A percentile compares a stretch with the other conserved stretches of the same genome.
These are phyloP conservation scores for Balansia obtecta DNA, from an alignment of 2,329 filamentous ascomycete species.

Conservation along the genomic window DNA sequence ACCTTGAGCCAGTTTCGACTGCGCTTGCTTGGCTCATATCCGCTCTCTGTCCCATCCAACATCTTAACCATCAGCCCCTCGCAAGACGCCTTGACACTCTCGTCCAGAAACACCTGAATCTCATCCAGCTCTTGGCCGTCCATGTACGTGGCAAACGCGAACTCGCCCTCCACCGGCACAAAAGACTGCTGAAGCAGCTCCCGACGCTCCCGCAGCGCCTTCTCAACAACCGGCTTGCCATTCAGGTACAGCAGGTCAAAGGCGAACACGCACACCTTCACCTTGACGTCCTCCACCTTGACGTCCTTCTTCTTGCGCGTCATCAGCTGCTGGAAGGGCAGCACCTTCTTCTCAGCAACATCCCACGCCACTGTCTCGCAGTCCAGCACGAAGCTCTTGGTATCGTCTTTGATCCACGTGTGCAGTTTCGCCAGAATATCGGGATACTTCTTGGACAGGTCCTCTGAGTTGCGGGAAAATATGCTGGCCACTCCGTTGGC, in stretches of 20 bases:
- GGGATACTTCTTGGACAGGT: conserved; percentile 93
- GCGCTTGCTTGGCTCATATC: conserved; percentile 91
- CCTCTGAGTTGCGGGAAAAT: conserved; percentile 95
- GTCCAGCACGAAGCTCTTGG: conserved; percentile 93
- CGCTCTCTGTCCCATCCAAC: conserved; percentile 84
- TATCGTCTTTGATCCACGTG: conserved; percentile 79
- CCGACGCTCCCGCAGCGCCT: conserved; percentile 71
- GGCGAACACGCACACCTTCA: conserved; percentile 94
- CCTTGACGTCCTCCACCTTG: conserved; percentile 86
- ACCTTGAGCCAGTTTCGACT: conserved; percentile 98
- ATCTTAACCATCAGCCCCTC: conserved; percentile 99
- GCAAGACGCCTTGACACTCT: conserved; percentile 89
- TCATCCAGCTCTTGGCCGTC: conserved; percentile 83
- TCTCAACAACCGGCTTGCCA: conserved; percentile 79
- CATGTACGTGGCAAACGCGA: conserved; percentile 77
- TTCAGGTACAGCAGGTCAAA: conserved; percentile 93
- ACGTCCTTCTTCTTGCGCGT: conserved; percentile 96
- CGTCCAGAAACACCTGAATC: conserved; percentile 84
- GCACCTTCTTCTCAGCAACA: conserved; percentile 81
- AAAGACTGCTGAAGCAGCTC: conserved; percentile 65
- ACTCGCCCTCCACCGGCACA: conserved; percentile 71
- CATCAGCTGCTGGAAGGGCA: conserved; percentile 97
- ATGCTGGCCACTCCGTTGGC: conserved; percentile 74
- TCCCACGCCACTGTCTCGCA: conserved; percentile 98
- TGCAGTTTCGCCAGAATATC: conserved; percentile 83